Base-by-base conservation (phyloP, 164 flowering plant species). In the Protea cynaroides region DNA sequence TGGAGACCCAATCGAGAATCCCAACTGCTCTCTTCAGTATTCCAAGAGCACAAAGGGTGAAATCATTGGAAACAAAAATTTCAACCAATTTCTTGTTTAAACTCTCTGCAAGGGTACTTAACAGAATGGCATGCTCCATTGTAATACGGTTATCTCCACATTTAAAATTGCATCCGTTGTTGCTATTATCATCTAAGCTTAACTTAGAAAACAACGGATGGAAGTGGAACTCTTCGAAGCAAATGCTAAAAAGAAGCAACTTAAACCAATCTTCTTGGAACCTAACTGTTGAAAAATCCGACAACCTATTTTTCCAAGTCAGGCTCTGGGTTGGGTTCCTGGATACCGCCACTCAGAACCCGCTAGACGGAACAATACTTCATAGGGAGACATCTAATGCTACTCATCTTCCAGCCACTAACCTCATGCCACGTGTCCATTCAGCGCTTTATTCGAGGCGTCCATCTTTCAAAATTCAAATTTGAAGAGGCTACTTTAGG, bases 241-340 rank as follows among this genome's bases (percentile, higher is more conserved):
- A 89, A 18, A 82, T 64, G 70, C 77, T 78, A 36, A 84, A 80
- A 38, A 89, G 70, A 62, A 91, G 85, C 72, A 80, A 64, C 75
- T 79, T 81, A 46, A 84, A 65, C 95, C 96, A 89, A 67, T 86
- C 86, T 74, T 86, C 97, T 58, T 58, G 67, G 67, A 71, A 80
- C 25, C 88, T 88, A 81, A 71, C 97, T 89, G 78, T 25, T 34
- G 47, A 66, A 47, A 54, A n/a, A n/a, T n/a, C n/a, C n/a, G n/a
- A n/a, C n/a, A n/a, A n/a, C n/a, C n/a, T n/a, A n/a, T n/a, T n/a
- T n/a, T n/a, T n/a, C n/a, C n/a, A n/a, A n/a, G n/a, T n/a, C n/a
- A n/a, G n/a, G n/a, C n/a, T n/a, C n/a, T n/a, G n/a, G n/a, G n/a
- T n/a, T n/a, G n/a, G n/a, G n/a, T n/a, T n/a, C n/a, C n/a, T n/a